A percentile compares a stretch with the other conserved stretches of the same genome.
These are phyloP conservation scores for Beta lomatogona DNA, from an alignment of 179 eudicot genomes.

Conservation along the genomic window DNA sequence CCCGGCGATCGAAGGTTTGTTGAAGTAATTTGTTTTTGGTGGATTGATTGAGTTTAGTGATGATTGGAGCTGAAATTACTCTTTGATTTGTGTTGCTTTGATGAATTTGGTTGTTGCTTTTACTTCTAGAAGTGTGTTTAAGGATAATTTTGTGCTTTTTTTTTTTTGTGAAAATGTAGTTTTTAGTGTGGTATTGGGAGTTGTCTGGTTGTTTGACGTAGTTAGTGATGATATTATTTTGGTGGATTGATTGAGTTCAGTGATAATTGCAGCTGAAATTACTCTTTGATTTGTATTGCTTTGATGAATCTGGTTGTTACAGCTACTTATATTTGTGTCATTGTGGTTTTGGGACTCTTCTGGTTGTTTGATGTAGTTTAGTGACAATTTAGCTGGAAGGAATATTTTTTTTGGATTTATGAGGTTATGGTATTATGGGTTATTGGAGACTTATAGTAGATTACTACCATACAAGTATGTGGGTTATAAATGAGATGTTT, in stretches of 20 bases:
- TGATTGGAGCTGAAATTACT: conserved; percentile 2
- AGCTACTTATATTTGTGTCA: neutral
- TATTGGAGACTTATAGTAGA: no score
- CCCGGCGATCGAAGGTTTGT: conserved; percentile 68
- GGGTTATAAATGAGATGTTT: no score
- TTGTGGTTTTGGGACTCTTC: conserved; percentile 2
- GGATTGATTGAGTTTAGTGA: neutral
- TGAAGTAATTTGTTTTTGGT: neutral
- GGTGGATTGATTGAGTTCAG: neutral
- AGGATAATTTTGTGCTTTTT: no score
- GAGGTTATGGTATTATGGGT: no score
- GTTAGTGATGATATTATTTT: no score
- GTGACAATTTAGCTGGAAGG: neutral
- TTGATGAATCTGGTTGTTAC: neutral
- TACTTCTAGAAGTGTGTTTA: neutral
- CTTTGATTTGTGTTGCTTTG: neutral
- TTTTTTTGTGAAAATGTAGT: neutral
- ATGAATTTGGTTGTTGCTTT: neutral
- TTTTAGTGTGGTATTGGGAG: neutral
- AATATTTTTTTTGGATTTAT: neutral
- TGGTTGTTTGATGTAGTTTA: neutral
- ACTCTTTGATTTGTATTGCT: neutral
- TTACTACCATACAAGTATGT: no score
- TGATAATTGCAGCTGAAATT: conserved; percentile 6
- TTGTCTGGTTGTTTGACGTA: no score